These are phyloP conservation scores for Termitomyces bulborhizus DNA, from an alignment of 768 basidiomycete genomes.

Conservation along the genomic window DNA sequence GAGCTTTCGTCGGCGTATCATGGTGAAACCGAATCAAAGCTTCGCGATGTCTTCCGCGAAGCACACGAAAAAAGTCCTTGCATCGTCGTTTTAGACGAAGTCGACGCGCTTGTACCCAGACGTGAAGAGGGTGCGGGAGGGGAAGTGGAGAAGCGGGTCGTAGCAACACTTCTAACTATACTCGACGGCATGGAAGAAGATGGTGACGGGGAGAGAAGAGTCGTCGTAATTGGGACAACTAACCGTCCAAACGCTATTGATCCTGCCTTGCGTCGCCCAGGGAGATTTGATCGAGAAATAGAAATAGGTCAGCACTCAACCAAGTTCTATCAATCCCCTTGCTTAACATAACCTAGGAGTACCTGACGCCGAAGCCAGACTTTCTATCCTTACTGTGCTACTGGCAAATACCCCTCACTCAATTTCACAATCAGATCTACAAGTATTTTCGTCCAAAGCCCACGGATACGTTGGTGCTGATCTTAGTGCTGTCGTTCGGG, in stretches of 20 bases:
- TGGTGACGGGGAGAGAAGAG: conserved; percentile 43
- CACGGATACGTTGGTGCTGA: conserved; percentile 99
- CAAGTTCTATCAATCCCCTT: not conserved
- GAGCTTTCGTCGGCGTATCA: conserved; percentile 95
- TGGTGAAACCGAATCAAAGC: conserved; percentile 90
- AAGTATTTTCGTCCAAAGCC: conserved; percentile 64
- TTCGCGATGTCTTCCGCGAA: conserved; percentile 85
- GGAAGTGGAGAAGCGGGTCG: conserved; percentile 94
- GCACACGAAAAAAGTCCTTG: conserved; percentile 81
- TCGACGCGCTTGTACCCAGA: conserved; percentile 90
- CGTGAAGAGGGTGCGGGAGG: conserved; percentile 87
- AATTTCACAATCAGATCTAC: conserved; percentile 55
- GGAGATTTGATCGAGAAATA: conserved; percentile 90
- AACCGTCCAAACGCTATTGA: conserved; percentile 95
- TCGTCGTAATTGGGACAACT: conserved; percentile 95
- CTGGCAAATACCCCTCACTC: conserved; percentile 75
- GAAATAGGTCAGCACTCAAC: conserved; percentile 66
- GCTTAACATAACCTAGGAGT: conserved; percentile 48
- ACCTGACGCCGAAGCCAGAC: conserved; percentile 80
- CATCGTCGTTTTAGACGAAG: conserved; percentile 92
- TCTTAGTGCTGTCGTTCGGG: conserved; percentile 84
- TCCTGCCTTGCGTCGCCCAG: conserved; percentile 84
- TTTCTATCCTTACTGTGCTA: conserved; percentile 82
- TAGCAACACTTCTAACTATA: conserved; percentile 89
- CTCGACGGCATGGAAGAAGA: conserved; percentile 81